phyloP scores from a whole-genome alignment of 2,329 filamentous ascomycete genomes.

The Beauveria caledonica region DNA sequence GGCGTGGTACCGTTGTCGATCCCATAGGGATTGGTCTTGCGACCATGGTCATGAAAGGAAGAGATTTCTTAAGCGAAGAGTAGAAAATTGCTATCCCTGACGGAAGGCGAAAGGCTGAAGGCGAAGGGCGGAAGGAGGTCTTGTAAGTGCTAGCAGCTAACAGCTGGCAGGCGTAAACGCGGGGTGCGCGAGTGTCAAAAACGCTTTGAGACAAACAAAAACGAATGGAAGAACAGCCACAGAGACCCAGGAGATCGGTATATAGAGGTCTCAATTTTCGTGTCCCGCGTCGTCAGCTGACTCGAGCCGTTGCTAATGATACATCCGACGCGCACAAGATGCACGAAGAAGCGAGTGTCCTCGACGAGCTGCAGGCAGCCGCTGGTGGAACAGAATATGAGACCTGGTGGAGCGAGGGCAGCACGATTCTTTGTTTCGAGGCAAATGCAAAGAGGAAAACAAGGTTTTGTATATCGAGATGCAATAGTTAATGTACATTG shows the following conservation, averaged over 20 bases:
- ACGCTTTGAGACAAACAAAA: background rate
- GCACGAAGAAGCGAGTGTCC: background rate
- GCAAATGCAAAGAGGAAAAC: background rate
- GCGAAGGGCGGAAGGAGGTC: background rate
- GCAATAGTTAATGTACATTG: background rate
- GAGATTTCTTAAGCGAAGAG: background rate
- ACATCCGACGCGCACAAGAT: background rate
- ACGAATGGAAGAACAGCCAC: background rate
- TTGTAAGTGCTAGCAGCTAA: constrained; percentile 5
- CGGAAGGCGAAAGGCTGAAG: background rate
- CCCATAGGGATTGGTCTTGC: background rate
- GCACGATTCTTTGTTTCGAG: background rate
- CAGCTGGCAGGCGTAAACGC: background rate
- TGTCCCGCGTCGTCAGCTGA: background rate
- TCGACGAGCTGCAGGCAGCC: background rate
- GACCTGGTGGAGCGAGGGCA: background rate
- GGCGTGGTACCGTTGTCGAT: background rate
- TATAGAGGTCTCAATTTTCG: background rate
- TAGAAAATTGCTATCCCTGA: background rate
- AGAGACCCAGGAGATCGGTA: background rate
- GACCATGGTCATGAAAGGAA: background rate
- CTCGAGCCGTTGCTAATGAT: background rate
- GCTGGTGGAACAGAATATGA: background rate
- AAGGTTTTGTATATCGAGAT: background rate
- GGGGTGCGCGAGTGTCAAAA: background rate